Base-by-base conservation (phyloP, 345 rosid species). In the Aquilaria malaccensis region DNA sequence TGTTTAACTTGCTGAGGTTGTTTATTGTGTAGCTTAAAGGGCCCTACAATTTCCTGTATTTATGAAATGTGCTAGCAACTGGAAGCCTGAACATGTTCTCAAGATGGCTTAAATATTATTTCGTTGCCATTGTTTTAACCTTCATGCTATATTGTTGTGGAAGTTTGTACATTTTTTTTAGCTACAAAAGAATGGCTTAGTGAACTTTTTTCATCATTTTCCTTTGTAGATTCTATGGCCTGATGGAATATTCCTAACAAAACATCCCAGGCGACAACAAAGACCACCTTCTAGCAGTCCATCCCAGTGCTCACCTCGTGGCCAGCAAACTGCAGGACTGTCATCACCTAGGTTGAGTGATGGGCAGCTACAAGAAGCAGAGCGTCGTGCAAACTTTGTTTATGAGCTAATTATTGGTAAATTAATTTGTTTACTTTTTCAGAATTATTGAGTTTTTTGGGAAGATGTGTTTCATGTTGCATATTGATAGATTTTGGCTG, bases 221-320 rank as follows among this genome's bases (percentile, higher is more conserved):
- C 58, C 33, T 41, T 9, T 56, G 31, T 70, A 95, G 99, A 85
- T 95, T 68, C 88, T 95, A 59, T 95, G 99, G 99, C 99, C 99
- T 50, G 97, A 95, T 83, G 97, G 99, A 45, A 81, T 95, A 64
- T 95, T 95, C 73, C 73, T 95, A 66, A 86, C 99, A 47, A 95
- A 95, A 67, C 97, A 85, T 80, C 97, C 96, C 56, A 95, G 80
- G 72, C 79, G 94, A 64, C 79, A 73, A 55, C 88, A 68, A 41
- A 68, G 54, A 4, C 79, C 79, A 51, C 45, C 78, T 55, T 64
- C 85, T 13, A 45, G 66, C 10, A 72, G 52, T 61, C 43, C 84
- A 50, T 45, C 75, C 41, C 72, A 30, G 56, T 52, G 74, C 71
- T 72, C 80, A 2, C 71, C 81, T 56, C 41, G 7, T 52, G 60